Conservation (phyloP, 345 rosid species). For the Populus euphratica region DNA sequence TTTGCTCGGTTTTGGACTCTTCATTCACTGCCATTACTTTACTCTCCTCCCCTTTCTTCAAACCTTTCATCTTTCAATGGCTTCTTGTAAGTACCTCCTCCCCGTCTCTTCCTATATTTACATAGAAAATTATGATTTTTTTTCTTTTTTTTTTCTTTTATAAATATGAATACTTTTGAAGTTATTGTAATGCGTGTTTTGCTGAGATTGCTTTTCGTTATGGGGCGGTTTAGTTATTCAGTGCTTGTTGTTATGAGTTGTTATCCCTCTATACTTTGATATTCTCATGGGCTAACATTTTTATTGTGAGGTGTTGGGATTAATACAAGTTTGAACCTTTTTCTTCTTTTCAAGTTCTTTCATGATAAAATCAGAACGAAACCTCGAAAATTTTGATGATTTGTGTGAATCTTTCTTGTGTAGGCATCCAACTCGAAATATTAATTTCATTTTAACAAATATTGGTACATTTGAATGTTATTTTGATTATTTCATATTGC, state of each 20-base stretch:
- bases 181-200: background rate
- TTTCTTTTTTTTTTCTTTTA: background rate
- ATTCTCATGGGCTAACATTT: background rate
- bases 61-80: conserved; percentile 25
- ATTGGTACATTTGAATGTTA: background rate
- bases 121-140: background rate
- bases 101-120: background rate
- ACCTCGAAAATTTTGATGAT: background rate
- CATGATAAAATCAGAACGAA: background rate
- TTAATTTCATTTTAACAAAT: background rate
- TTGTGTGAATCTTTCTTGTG: background rate
- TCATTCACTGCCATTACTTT: background rate
- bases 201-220: background rate
- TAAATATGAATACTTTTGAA: background rate
- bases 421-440: background rate
- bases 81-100: conserved; percentile 37
- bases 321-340: background rate
- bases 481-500: background rate
- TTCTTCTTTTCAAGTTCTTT: background rate
- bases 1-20: background rate
- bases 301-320: background rate
- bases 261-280: background rate
- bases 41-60: background rate
- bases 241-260: background rate
- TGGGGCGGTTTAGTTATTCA: background rate